Base-by-base conservation (phyloP, 345 rosid species). In the Euphorbia pulcherrima region DNA sequence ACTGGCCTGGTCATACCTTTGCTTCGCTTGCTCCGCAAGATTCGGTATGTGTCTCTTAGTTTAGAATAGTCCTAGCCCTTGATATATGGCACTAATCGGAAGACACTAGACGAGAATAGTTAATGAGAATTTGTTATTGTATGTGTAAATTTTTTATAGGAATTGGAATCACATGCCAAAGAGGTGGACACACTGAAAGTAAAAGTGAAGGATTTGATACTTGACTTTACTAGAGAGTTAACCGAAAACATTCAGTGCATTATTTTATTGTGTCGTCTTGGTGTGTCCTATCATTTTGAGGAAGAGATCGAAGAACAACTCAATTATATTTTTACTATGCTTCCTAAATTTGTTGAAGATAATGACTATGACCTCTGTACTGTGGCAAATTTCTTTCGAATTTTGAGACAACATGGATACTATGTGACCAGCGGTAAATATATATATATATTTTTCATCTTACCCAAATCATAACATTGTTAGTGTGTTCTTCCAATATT, bases 271-370 rank as follows among this genome's bases (percentile, higher is more conserved):
- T 62, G 66, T 9, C 66, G 66, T 17, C 52, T 62, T 2, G 51
- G 66, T 9, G 52, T 62, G 5, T 62, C 66, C 1, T 62, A 62
- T 26, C 66, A 62, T 8, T 60, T 60, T 7, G 64, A 60, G 23
- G 23, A 21, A n/a, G 64, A 60, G 11, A 60, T 60, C 37, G 64
- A 33, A 37, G 23, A 60, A 33, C 64, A 30, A 37, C 46, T 60
- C 13, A 8, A 18, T 20, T 23, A 20, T 18, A 35, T 37, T 60
- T 35, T 33, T 9, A 10, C 35, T 7, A n/a, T 21, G 2, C 64
- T 60, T 1, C 62, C 62, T 8, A 18, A 28, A 27, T 1, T 59
- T 17, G 20, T 59, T 10, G 40, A 59, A 59, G 18, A 30, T 5
- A 12, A 30, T 18, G 14, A 59, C 17, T 29, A 59, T 18, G 40